Evolutionary conservation across 2,329 filamentous ascomycete genomes (phyloP).

Genomic region (Helminthosporium solani): DNA sequence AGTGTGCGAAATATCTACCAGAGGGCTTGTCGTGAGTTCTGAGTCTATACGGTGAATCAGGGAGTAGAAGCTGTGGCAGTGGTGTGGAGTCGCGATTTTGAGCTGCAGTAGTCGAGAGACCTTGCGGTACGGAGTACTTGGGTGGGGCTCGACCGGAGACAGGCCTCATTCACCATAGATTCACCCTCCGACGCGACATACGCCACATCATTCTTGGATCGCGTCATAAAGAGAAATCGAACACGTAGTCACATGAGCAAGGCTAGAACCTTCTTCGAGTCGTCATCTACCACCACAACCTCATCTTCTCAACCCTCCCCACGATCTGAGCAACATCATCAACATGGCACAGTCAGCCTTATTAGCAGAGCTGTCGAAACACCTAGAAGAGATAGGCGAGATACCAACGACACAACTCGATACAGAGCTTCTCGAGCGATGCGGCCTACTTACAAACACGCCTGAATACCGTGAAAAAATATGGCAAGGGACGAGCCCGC

Average conservation of each 20-base stretch:
- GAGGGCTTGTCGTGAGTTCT: no score
- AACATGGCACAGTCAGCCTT: slow-evolving; percentile 15
- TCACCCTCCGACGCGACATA: slow-evolving; percentile 1
- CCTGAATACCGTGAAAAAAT: slow-evolving; percentile 28
- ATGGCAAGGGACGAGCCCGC: slow-evolving; percentile 33
- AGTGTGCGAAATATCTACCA: neutral
- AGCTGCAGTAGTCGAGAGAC: slow-evolving; percentile 2
- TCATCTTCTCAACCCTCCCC: neutral
- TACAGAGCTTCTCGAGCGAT: slow-evolving; percentile 51
- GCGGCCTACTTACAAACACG: slow-evolving; percentile 46
- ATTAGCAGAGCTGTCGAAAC: slow-evolving; percentile 39
- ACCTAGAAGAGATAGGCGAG: slow-evolving; percentile 48
- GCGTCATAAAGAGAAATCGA: no score
- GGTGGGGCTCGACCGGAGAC: slow-evolving; percentile 17
- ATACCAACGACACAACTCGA: slow-evolving; percentile 51
- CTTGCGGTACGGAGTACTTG: neutral
- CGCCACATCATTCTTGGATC: neutral
- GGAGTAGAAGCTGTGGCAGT: neutral
- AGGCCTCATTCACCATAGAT: neutral
- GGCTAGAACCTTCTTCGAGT: slow-evolving; percentile 28
- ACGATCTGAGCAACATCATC: neutral
- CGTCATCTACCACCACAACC: neutral
- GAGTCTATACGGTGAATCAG: no score
- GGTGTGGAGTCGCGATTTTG: slow-evolving; percentile 2
- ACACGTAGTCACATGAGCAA: slow-evolving; percentile 35